Percentiles rank a stretch among this genome's conserved stretches.
Conservation (phyloP, 1,284 basidiomycete genomes). For the Moniliella sp. region DNA sequence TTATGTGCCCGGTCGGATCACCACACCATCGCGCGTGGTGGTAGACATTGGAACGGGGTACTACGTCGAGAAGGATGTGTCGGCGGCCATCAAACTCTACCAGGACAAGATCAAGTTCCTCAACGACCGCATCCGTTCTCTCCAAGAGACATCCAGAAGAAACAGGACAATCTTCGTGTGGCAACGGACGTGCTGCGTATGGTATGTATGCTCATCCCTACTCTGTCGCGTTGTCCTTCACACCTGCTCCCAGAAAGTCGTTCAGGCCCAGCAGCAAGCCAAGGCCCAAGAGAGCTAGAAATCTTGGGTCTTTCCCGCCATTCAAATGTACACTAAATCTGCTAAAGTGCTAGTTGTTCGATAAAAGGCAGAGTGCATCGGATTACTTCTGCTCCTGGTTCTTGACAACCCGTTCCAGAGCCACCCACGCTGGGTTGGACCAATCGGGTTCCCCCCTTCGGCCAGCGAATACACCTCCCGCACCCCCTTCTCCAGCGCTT, state of each 20-base stretch:
- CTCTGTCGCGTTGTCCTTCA: background rate
- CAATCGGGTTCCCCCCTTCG: too few species aligned
- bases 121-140: constrained; percentile 21
- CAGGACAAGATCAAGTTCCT: constrained; percentile 22
- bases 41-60: constrained; percentile 92
- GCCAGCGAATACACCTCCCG: too few species aligned
- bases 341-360: too few species aligned
- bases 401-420: too few species aligned
- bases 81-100: constrained; percentile 23
- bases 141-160: constrained; percentile 24
- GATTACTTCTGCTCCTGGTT: too few species aligned
- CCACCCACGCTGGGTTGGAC: too few species aligned
- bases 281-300: background rate
- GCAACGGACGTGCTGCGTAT: constrained; percentile 23
- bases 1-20: constrained; percentile 75
- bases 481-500: too few species aligned
- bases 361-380: too few species aligned
- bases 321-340: too few species aligned
- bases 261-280: background rate
- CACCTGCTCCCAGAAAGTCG: constrained; percentile 1
- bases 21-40: constrained; percentile 63
- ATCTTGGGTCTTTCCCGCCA: background rate
- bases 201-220: constrained; percentile 10
- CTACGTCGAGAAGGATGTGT: constrained; percentile 67
- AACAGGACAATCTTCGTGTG: constrained; percentile 26